Evolutionary conservation across 2,329 filamentous ascomycete species (phyloP), one percentile per base, ranked within the genome.

Genomic region (Fusarium succisae): DNA sequence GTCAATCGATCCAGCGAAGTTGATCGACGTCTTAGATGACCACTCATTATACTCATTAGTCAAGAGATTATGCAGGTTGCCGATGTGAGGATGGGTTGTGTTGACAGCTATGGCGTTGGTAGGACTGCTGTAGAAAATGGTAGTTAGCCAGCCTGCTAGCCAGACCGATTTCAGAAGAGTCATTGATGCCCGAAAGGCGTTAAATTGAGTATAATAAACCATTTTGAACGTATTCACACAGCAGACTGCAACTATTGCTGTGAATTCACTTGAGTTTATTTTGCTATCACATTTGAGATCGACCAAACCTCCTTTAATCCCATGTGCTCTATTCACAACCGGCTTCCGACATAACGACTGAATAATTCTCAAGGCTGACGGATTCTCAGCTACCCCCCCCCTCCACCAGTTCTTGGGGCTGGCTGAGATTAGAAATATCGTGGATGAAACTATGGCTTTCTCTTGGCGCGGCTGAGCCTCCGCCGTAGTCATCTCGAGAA

Each of bases 131-230:
- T n/a, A 5, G 0, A n/a, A 50, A 50, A 50, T 7, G 20, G 8
- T 10, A 0, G 15, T 4, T 4, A 50, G 3, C 5, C 28, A 30
- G 14, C 10, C 20, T 18, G 15, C 13, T 18, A 50, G 3, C 20
- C 47, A 50, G 14, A n/a, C 20, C 20, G 28, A 50, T 13, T 22
- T 50, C 1, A 50, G 7, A 30, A 30, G 28, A 17, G 20, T 18
- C 47, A 30, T 30, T 30, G 11, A 30, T 6, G 47, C 2, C 10
- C 4, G 20, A 18, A 18, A 17, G 3, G 10, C 15, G 8, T 13
- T 0, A 1, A 0, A 0, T 17, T 6, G 7, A 18, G 20, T 30
- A 11, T 12, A 50, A 9, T 3, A 30, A 18, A 12, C 10, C 47
- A 50, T 50, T 13, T 17, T 17, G 26, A n/a, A 17, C 5, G 28